phyloP scores from a whole-genome alignment of 2,329 filamentous ascomycete genomes.

The Cadophora gregata region DNA sequence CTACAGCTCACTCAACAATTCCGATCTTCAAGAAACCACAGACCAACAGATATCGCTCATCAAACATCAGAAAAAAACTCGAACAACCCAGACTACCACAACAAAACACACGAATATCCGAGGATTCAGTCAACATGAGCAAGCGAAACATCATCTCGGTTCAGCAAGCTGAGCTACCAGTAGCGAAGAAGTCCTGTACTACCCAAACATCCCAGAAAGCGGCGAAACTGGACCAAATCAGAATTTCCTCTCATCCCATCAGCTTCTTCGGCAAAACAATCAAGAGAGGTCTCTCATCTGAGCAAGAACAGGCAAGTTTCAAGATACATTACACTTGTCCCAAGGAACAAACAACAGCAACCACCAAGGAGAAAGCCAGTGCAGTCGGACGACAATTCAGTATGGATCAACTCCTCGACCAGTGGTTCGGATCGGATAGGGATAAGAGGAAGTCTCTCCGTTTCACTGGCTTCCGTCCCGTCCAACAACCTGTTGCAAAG shows the following conservation, averaged over 20 bases:
- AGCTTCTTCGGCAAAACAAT: neutral
- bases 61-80: neutral
- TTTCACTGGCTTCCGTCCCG: neutral
- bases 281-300: neutral
- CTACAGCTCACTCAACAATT: neutral
- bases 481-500: neutral
- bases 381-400: no score
- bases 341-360: neutral
- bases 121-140: neutral
- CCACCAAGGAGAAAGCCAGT: neutral
- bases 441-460: neutral
- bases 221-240: neutral
- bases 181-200: neutral
- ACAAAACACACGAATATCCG: neutral
- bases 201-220: neutral
- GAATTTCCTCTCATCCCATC: neutral
- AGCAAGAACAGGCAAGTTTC: neutral
- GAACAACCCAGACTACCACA: neutral
- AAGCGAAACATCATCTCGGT: neutral
- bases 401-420: neutral
- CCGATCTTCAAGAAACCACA: neutral
- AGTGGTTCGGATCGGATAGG: neutral
- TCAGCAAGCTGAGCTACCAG: neutral
- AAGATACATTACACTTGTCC: neutral
- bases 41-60: neutral